A percentile compares a stretch with the other conserved stretches of the same genome.
phyloP scores from a whole-genome alignment of 495 filamentous ascomycete species.

The Wilcoxina mikolae region DNA sequence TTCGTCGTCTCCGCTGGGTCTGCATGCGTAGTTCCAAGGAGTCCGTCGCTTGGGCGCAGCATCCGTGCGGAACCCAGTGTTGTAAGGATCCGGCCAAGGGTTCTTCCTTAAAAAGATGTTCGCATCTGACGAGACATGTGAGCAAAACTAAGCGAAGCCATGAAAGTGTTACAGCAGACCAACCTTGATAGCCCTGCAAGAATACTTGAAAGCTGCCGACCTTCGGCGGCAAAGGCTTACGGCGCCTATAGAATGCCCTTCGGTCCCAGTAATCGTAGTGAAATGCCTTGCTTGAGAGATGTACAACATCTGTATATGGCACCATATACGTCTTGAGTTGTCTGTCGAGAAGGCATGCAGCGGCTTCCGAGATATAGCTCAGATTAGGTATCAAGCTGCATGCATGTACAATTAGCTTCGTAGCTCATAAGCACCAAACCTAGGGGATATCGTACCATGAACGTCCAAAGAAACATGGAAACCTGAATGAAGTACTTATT shows the following conservation, averaged over 20 bases:
- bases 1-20: constrained; percentile 52
- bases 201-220: constrained; percentile 96
- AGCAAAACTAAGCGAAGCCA: too few species aligned
- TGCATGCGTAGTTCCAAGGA: constrained; percentile 75
- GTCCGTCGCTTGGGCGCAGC: constrained; percentile 56
- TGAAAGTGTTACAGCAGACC: too few species aligned
- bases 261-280: constrained; percentile 97
- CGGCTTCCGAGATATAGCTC: constrained; percentile 97
- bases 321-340: constrained; percentile 83
- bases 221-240: constrained; percentile 79
- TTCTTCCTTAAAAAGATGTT: constrained; percentile 89
- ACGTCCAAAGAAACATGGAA: constrained; percentile 92
- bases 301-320: constrained; percentile 89
- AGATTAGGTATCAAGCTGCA: constrained; percentile 80
- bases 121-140: constrained; percentile 52
- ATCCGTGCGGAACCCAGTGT: constrained; percentile 56
- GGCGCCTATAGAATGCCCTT: constrained; percentile 69
- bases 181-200: constrained; percentile 71
- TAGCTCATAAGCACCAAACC: constrained; percentile 1
- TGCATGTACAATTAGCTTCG: constrained; percentile 9
- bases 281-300: constrained; percentile 89
- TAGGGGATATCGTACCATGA: constrained; percentile 45
- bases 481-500: constrained; percentile 30
- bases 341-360: constrained; percentile 84
- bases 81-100: constrained; percentile 93